Base-by-base conservation (phyloP, 805 yeast genomes). In the Ogataea dorogensis region DNA sequence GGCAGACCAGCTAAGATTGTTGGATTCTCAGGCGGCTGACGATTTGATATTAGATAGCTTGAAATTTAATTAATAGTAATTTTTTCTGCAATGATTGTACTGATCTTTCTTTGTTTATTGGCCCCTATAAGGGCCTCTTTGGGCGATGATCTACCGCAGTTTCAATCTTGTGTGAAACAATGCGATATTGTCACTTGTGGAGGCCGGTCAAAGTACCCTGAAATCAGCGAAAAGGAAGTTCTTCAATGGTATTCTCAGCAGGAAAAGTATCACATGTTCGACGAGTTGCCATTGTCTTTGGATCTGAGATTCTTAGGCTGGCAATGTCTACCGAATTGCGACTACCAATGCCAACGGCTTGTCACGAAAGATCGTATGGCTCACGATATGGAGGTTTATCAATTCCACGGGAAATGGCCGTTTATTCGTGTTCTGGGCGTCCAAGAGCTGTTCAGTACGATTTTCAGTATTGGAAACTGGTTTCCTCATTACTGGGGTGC, bases 401-500 rank as follows among this genome's bases (percentile, higher is more conserved):
- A 93, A 58, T 93, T 86, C 63, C 96, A 93, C 59, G 98, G 98
- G 0, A 93, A 93, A 64, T 93, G 98, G 98, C 98, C 98, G 2
- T 93, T 93, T 53, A 44, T 67, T 12, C 70, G 98, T 32, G 54
- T 84, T 0, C 61, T 71, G n/a, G 95, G 95, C 0, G 65, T 83
- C 9, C 98, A 93, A 59, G 98, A 93, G 56, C 64, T 87, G 0
- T 85, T 81, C 16, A 81, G 94, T 10, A 79, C 84, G 1, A 14
- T 87, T 2, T 91, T 93, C 58, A 84, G 95, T n/a, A 50, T 84
- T 5, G 69, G 75, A 15, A 84, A 84, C 51, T 73, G 79, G 42
- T 39, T 78, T 10, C 86, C 91, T 2, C 91, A 86, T 54, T 75
- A 60, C 50, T 46, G 60, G 33, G 79, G 77, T 5, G 65, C 64